Evolutionary conservation across 202 grass and related monocot genomes (phyloP).

Genomic region (Setaria italica): DNA sequence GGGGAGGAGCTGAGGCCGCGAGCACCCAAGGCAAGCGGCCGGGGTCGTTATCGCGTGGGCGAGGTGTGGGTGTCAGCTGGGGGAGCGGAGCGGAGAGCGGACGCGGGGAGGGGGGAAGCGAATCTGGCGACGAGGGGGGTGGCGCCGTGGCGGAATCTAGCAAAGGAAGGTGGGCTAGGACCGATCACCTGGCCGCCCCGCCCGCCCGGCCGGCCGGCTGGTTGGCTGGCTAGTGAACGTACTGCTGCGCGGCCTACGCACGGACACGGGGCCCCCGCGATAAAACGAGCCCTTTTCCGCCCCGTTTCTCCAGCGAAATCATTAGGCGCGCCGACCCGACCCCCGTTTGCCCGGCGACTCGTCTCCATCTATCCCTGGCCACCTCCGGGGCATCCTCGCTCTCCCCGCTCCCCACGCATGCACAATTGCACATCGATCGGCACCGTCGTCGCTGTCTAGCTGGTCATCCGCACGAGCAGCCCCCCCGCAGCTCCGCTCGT

Average conservation of each 20-base stretch:
- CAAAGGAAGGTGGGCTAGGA: slow-evolving; percentile 65
- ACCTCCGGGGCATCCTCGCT: no score
- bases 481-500: no score
- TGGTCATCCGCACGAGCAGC: no score
- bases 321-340: slow-evolving; percentile 39
- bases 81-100: background rate
- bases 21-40: background rate
- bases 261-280: slow-evolving; percentile 14
- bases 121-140: slow-evolving; percentile 54
- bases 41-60: slow-evolving; percentile 61
- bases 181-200: slow-evolving; percentile 33
- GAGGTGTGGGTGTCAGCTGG: background rate
- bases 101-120: slow-evolving; percentile 27
- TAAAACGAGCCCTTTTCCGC: slow-evolving; percentile 14
- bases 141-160: slow-evolving; percentile 60
- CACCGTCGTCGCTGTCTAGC: background rate
- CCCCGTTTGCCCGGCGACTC: slow-evolving; percentile 1
- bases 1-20: background rate
- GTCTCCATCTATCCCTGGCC: background rate
- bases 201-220: slow-evolving; percentile 30
- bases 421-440: background rate
- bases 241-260: background rate
- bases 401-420: background rate
- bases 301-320: slow-evolving; percentile 52
- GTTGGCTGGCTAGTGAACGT: background rate